Evolutionary conservation across 768 basidiomycete species (phyloP), one percentile per base, ranked within the genome.

Genomic region (Trametopsis cervina): DNA sequence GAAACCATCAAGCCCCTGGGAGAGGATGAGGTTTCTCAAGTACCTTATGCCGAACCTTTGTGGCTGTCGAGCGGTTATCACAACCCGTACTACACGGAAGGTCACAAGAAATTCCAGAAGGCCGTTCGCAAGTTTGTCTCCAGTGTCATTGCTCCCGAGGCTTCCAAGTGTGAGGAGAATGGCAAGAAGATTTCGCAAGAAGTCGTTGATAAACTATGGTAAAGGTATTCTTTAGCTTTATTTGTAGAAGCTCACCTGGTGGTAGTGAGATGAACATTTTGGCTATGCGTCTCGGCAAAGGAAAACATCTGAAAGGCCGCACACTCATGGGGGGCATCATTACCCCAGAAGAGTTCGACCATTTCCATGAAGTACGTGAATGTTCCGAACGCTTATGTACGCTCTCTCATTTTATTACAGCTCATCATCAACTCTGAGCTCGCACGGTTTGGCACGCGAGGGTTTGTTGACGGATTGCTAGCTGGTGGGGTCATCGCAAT

Each of bases 221-320:
- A 65, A 51, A 15, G 18, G 15, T 10, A 23, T 23, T 15, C 21
- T 10, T 47, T 25, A 29, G 21, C 15, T 17, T 40, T 15, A 17
- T 18, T 49, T 22, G 17, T 17, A 37, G 18, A 6, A 7, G 15
- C 18, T 40, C 43, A 26, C 44, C n/a, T 26, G 9, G 39, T n/a
- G 18, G 10, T 57, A 91, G 89, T 20, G 82, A 83, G 55, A 66
- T 74, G 50, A 85, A 90, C 63, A 71, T 94, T 37, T 81, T 89
- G 43, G 83, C 88, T 5, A 94, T 96, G 91, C 80, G 92, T 4
- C 74, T 93, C 44, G 93, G 93, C 1, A 92, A 91, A 2, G 89
- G 89, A 17, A 89, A 89, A 63, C 89, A 94, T 60, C 75, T 96
- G 18, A 70, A 86, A 60, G 90, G 92, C 0, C 74, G 78, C 33